Evolutionary conservation across 2,329 filamentous ascomycete genomes (phyloP).

Genomic region (Rhynchosporium graminicola): DNA sequence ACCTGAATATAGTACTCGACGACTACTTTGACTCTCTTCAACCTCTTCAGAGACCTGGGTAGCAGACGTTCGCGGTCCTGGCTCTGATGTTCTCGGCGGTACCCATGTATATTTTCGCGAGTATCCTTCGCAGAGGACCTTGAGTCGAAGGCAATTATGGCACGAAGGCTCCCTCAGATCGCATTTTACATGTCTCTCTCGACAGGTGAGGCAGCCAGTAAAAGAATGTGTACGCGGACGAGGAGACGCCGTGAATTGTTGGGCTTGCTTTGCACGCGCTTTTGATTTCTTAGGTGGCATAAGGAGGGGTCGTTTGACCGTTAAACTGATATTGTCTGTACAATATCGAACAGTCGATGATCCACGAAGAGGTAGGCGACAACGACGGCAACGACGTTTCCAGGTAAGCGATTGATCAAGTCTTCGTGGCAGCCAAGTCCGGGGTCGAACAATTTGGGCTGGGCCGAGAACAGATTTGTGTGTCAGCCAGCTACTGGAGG

Average conservation of each 20-base stretch:
- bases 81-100: constrained; percentile 12
- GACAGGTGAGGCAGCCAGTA: constrained; percentile 25
- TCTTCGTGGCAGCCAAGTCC: background rate
- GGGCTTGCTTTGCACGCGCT: background rate
- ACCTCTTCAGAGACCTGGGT: constrained; percentile 8
- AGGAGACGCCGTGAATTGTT: constrained; percentile 12
- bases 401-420: constrained; percentile 9
- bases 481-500: background rate
- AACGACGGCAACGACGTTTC: constrained; percentile 12
- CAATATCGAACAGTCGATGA: background rate
- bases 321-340: background rate
- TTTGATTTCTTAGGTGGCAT: constrained; percentile 4
- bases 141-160: constrained; percentile 21
- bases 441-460: background rate
- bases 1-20: constrained; percentile 22
- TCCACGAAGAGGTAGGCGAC: constrained; percentile 16
- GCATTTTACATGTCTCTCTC: constrained; percentile 28
- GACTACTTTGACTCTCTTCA: constrained; percentile 21
- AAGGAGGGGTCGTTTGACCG: background rate
- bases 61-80: constrained; percentile 7
- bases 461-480: constrained; percentile 1
- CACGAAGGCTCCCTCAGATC: constrained; percentile 23
- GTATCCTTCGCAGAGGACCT: constrained; percentile 24
- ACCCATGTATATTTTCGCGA: constrained; percentile 25
- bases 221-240: constrained; percentile 25